phyloP scores from a whole-genome alignment of 192 early-diverging fungal genomes.

The Umbelopsis sp. region DNA sequence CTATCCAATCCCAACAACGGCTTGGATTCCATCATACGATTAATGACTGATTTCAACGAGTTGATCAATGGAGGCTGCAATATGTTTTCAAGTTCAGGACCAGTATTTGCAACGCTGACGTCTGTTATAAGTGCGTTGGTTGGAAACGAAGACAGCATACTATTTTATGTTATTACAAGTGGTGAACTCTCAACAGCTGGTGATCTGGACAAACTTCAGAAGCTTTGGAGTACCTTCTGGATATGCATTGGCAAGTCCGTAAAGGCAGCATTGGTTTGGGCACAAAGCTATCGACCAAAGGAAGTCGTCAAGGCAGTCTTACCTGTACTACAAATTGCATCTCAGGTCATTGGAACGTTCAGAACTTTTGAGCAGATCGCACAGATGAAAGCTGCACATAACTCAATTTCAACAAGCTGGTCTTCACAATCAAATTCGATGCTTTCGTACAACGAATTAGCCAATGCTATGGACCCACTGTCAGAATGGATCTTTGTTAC shows the following conservation, averaged over 20 bases:
- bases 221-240: slow-evolving; percentile 30
- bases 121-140: background rate
- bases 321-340: slow-evolving; percentile 24
- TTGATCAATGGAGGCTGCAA: slow-evolving; percentile 13
- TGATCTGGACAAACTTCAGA: slow-evolving; percentile 10
- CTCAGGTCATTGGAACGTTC: slow-evolving; percentile 13
- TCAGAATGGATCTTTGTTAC: slow-evolving; percentile 40
- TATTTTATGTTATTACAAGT: background rate
- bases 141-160: background rate
- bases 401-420: background rate
- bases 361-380: slow-evolving; percentile 16
- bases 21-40: background rate
- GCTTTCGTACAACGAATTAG: slow-evolving; percentile 7
- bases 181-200: background rate
- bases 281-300: slow-evolving; percentile 18
- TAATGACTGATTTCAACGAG: slow-evolving; percentile 1
- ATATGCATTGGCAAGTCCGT: slow-evolving; percentile 11
- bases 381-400: slow-evolving; percentile 1
- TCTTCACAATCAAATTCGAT: slow-evolving; percentile 3
- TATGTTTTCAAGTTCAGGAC: background rate
- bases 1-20: background rate
- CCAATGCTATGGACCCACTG: slow-evolving; percentile 18
- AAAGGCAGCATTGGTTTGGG: slow-evolving; percentile 24
- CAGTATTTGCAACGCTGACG: background rate
- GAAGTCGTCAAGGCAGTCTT: slow-evolving; percentile 25